These are phyloP conservation scores for Ramaria rubella DNA, from an alignment of 768 basidiomycete genomes.

Conservation along the genomic window DNA sequence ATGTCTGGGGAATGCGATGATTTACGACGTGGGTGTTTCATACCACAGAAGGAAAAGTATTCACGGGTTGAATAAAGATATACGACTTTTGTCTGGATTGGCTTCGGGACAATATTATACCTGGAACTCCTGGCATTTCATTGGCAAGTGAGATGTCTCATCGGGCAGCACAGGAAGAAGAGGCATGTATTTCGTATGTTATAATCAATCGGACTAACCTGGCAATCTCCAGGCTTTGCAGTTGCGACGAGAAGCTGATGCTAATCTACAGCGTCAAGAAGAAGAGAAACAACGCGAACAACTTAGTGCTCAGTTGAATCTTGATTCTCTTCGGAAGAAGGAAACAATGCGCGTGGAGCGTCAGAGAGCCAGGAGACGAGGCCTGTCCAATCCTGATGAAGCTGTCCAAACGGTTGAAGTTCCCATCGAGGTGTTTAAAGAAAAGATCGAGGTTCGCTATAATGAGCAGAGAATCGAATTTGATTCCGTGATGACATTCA, in stretches of 20 bases:
- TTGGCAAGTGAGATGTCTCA: constrained; percentile 74
- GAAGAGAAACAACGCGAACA: constrained; percentile 47
- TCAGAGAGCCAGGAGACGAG: constrained; percentile 52
- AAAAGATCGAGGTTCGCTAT: constrained; percentile 43
- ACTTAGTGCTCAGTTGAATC: constrained; percentile 60
- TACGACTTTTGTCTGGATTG: constrained; percentile 65
- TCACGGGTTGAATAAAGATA: too few species aligned
- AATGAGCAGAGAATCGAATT: constrained; percentile 46
- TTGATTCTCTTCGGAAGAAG: constrained; percentile 36
- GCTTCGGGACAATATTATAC: constrained; percentile 51
- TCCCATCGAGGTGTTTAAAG: constrained; percentile 56
- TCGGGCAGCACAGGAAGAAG: constrained; percentile 64
- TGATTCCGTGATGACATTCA: constrained; percentile 61
- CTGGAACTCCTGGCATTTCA: constrained; percentile 55
- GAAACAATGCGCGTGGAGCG: constrained; percentile 40
- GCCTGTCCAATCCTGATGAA: constrained; percentile 45
- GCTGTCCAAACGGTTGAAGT: constrained; percentile 47
- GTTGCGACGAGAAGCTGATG: constrained; percentile 51
- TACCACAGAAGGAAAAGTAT: constrained; percentile 1
- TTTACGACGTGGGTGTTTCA: constrained; percentile 55
- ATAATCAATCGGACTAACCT: background rate
- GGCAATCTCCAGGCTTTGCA: constrained; percentile 35
- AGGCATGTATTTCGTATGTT: constrained; percentile 33
- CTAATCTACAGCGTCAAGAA: constrained; percentile 27
- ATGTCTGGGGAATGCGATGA: constrained; percentile 64